Evolutionary conservation across 1,139 yeast species (phyloP), one percentile per base, ranked within the genome.

Genomic region (Kurtzmaniella quercitrusa): DNA sequence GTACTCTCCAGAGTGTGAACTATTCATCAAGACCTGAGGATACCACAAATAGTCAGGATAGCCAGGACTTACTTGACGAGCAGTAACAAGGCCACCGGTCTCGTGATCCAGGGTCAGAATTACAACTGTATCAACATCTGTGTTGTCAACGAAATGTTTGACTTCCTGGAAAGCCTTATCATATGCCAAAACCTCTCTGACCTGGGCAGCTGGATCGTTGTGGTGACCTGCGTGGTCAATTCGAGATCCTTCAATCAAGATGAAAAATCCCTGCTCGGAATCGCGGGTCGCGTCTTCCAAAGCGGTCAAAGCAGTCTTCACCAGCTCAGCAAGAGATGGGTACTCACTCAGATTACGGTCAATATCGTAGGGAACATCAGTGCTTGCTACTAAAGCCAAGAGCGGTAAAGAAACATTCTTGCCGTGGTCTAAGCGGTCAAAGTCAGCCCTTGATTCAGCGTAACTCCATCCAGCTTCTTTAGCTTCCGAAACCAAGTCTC

Each of bases 141-240:
- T 58, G 5, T 70, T 54, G 47, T 82, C 77, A 33, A 84, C 86
- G 58, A 78, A 87, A 36, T 84, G 78, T 41, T 77, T 59, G 2
- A 83, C 95, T 6, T 84, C 82, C 50, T 74, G 60, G 61, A 84
- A 85, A 3, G 94, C 88, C 43, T 75, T 80, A 58, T 86, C 94
- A 57, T 79, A 88, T 2, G 88, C 89, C 47, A 84, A 61, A 2
- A 84, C 86, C 57, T 85, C 94, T 50, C 84, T 71, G 8, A 82
- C 89, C 63, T 87, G 95, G 9, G 95, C 93, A 11, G 88, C 88
- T 11, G 96, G 89, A 58, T 88, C 96, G 56, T 88, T 88, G 50
- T 76, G 79, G 60, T 88, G 96, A 33, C 95, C 95, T 3, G 95
- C 95, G 60, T 88, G 96, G 61, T 88, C 96, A 53, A 88, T 88